Base-by-base conservation (phyloP, 495 filamentous ascomycete species). In the Ramalina intermedia region DNA sequence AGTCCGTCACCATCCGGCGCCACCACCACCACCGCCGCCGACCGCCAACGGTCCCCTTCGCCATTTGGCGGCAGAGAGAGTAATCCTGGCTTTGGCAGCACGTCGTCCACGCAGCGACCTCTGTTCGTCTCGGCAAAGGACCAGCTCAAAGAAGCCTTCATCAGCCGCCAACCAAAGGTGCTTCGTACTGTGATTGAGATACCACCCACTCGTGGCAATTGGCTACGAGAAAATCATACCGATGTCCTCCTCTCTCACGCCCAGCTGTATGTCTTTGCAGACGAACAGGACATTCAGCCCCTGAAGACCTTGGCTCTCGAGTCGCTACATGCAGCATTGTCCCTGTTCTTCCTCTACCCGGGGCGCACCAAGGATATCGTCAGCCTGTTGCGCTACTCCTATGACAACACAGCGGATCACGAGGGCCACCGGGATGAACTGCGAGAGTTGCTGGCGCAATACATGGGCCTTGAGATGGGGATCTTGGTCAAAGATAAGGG, bases 231-330 rank as follows among this genome's bases (percentile, higher is more conserved):
- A 17, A 41, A 41, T 14, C 16, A 23, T 9, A 41, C 39, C 14
- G 11, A 59, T 1, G 60, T 69, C 4, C 62, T 69, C 41, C 55
- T 69, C 0, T 59, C 55, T 36, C 65, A 69, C 52, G 61, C 56
- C 5, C 36, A 41, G 17, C 55, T 70, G n/a, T 69, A 68, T 38
- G 49, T 65, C 6, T 49, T 69, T 24, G 64, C 62, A 1, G 62
- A 67, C 14, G 56, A 54, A 35, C 67, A 64, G 43, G 46, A 54
- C 6, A 64, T 69, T 13, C 43, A 60, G 14, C 1, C 37, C 1
- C 57, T 70, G 23, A 48, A 53, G 21, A 17, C 48, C 1, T 43
- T 68, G 2, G 57, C 65, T 6, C 54, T 67, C 1, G 46, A 49
- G 7, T 65, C 68, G 46, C 49, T 70, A 9, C 42, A 60, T 6